Evolutionary conservation across 352 stramenopile species (phyloP), one percentile per base, ranked within the genome.

Genomic region (Phytophthora tubulina): DNA sequence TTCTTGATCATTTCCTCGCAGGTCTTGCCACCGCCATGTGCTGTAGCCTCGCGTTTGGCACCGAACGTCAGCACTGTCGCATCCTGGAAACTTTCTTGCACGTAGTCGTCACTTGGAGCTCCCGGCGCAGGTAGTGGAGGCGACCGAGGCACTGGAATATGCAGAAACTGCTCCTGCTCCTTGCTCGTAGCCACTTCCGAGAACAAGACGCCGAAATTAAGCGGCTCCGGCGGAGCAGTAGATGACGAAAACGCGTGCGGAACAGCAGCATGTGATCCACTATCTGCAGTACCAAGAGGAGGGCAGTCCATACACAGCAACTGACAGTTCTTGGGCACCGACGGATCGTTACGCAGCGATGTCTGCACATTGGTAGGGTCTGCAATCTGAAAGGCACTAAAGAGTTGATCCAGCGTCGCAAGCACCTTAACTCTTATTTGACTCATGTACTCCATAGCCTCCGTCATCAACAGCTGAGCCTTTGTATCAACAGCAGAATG

Each of bases 1-100:
- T 97, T 95, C 65, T 94, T 75, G 15, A 95, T 73, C 67, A 93
- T 94, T 67, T 95, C 87, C 3, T 78, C 85, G 35, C 84, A 88
- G 7, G 78, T 94, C 68, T 96, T 96, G 44, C 87, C 87, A 10
- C 85, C 88, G 15, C 85, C 85, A 58, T 91, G 84, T 4, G 63
- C 74, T 32, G 82, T 89, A 13, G 81, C 78, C 54, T 94, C 87
- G 32, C 87, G 83, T 59, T 88, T 86, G 8, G 76, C 42, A 27
- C 68, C 73, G 44, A 93, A 88, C 21, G 85, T 90, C 41, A 88
- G 73, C 33, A 94, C 73, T 0, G 79, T 92, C 9, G 85, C 87
- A 30, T 94, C 85, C 55, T 89, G 77, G 36, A 89, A 94, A 17
- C 86, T 70, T 44, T 88, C 74, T 35, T 76, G 59, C 7, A 72